phyloP scores from a whole-genome alignment of 441 rosid species.

The Sinapis alba region DNA sequence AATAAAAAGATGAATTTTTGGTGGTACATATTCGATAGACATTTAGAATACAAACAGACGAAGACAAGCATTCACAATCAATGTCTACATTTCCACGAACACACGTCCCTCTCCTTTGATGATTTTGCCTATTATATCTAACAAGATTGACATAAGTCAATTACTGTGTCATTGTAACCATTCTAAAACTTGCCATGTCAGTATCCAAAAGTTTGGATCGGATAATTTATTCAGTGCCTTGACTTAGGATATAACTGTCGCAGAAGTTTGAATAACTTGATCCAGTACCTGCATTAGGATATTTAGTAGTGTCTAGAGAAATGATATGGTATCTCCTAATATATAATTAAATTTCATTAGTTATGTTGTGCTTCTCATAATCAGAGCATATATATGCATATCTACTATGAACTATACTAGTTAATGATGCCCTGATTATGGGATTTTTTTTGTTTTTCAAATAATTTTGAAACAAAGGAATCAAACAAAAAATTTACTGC shows the following conservation, averaged over 20 bases:
- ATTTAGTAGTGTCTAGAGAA: background rate
- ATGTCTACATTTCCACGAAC: slow-evolving; percentile 36
- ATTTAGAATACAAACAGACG: slow-evolving; percentile 37
- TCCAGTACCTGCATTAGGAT: background rate
- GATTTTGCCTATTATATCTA: background rate
- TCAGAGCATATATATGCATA: background rate
- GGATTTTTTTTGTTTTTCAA: background rate
- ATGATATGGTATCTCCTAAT: background rate
- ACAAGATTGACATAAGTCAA: background rate
- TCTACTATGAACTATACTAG: background rate
- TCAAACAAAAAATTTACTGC: background rate
- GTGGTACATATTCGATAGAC: slow-evolving; percentile 35
- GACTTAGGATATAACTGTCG: background rate
- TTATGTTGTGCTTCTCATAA: background rate
- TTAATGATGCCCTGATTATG: background rate
- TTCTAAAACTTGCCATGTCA: background rate
- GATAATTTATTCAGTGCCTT: background rate
- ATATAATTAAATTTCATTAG: background rate
- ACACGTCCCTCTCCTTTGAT: slow-evolving; percentile 26
- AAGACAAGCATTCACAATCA: slow-evolving; percentile 38
- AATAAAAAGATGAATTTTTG: background rate
- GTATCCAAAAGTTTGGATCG: background rate
- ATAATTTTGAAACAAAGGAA: background rate
- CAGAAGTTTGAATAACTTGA: background rate
- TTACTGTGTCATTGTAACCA: slow-evolving; percentile 11